A percentile compares a stretch with the other conserved stretches of the same genome.
Evolutionary conservation across 306 rosid genomes (phyloP).

Genomic region (Erythrophleum fordii): DNA sequence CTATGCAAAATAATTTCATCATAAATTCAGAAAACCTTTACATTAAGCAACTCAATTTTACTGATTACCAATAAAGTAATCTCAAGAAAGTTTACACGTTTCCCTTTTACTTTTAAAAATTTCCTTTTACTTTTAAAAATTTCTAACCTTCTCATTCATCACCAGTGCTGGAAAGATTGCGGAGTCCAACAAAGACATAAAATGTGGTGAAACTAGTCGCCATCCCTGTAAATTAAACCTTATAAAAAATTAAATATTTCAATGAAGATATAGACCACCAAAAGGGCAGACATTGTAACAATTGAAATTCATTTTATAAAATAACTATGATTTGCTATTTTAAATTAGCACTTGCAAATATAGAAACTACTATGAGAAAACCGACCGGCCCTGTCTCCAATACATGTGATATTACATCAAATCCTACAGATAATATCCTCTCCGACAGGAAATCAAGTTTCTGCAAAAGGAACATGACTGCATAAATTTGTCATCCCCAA

Average conservation of each 20-base stretch:
- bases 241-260: slow-evolving; percentile 21
- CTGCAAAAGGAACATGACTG: slow-evolving; percentile 56
- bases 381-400: slow-evolving; percentile 89
- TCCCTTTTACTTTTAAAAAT: slow-evolving; percentile 23
- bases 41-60: slow-evolving; percentile 28
- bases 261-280: slow-evolving; percentile 12
- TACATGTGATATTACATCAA: slow-evolving; percentile 84
- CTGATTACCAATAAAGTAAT: background rate
- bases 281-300: background rate
- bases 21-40: slow-evolving; percentile 13
- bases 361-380: slow-evolving; percentile 27
- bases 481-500: slow-evolving; percentile 36
- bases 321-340: background rate
- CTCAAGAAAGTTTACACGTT: background rate
- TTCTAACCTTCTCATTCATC: slow-evolving; percentile 81
- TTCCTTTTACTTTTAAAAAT: too few species aligned
- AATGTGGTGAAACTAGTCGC: slow-evolving; percentile 90
- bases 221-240: slow-evolving; percentile 70
- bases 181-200: slow-evolving; percentile 68
- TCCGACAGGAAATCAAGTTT: slow-evolving; percentile 68
- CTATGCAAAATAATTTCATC: slow-evolving; percentile 51
- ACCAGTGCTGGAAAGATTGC: slow-evolving; percentile 82
- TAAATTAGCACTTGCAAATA: slow-evolving; percentile 5
- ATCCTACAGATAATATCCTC: slow-evolving; percentile 78
- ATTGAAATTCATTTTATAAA: slow-evolving; percentile 23